phyloP scores from a whole-genome alignment of 2,329 filamentous ascomycete species.

The Sclerotiophoma versabilis region DNA sequence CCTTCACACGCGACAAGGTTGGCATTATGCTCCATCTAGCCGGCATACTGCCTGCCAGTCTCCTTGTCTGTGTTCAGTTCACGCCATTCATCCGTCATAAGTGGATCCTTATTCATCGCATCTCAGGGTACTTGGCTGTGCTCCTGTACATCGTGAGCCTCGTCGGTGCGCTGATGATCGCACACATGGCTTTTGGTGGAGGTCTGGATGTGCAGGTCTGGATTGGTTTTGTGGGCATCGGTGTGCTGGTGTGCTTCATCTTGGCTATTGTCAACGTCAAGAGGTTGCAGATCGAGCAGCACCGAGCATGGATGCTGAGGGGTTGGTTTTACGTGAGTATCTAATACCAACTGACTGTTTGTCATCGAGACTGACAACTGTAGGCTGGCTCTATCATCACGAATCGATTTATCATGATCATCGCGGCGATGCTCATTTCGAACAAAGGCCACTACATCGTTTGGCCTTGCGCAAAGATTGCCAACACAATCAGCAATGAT shows the following conservation, averaged over 20 bases:
- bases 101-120: conserved; percentile 62
- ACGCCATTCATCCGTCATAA: conserved; percentile 56
- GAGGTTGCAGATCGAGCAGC: conserved; percentile 60
- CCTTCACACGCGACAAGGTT: conserved; percentile 39
- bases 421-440: conserved; percentile 53
- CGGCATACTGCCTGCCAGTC: conserved; percentile 48
- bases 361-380: neutral
- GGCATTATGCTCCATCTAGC: conserved; percentile 56
- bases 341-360: neutral
- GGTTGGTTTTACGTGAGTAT: conserved; percentile 39
- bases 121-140: conserved; percentile 65
- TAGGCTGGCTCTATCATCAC: conserved; percentile 63
- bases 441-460: conserved; percentile 45
- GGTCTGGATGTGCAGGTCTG: conserved; percentile 58
- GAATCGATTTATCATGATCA: conserved; percentile 57
- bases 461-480: conserved; percentile 60
- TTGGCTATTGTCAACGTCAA: conserved; percentile 66
- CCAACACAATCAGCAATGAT: conserved; percentile 40
- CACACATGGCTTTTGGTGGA: conserved; percentile 62
- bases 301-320: conserved; percentile 43
- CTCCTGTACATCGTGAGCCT: conserved; percentile 57
- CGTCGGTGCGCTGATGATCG: conserved; percentile 62
- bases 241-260: conserved; percentile 53
- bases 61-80: conserved; percentile 54
- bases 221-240: conserved; percentile 54